Evolutionary conservation across 441 rosid species (phyloP).

Genomic region (Erodium moschatum): DNA sequence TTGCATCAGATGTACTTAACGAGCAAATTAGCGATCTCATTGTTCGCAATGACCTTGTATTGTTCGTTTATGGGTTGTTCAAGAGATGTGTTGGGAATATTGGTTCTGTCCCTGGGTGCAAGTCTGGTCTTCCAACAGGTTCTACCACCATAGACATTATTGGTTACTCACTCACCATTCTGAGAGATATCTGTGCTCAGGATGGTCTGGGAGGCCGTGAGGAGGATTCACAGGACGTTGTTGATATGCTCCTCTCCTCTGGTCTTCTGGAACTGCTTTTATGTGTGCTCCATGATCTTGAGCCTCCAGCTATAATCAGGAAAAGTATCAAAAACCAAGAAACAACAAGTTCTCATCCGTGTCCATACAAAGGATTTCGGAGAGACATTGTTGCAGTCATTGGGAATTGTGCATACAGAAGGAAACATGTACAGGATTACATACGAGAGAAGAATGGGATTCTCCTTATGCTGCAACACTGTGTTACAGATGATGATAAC

Average conservation of each 20-base stretch:
- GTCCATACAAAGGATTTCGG: slow-evolving; percentile 69
- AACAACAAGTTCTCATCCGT: slow-evolving; percentile 19
- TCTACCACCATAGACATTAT: slow-evolving; percentile 37
- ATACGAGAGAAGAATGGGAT: slow-evolving; percentile 49
- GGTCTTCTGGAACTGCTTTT: slow-evolving; percentile 47
- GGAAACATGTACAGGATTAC: slow-evolving; percentile 49
- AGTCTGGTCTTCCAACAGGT: slow-evolving; percentile 54
- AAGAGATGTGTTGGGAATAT: slow-evolving; percentile 33
- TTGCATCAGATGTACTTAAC: slow-evolving; percentile 49
- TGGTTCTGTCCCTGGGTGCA: slow-evolving; percentile 30
- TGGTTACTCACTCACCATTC: slow-evolving; percentile 50
- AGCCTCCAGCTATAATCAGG: slow-evolving; percentile 48
- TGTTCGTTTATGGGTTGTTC: slow-evolving; percentile 34
- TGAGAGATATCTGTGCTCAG: slow-evolving; percentile 53
- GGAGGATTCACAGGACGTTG: slow-evolving; percentile 29
- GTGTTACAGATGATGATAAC: slow-evolving; percentile 67
- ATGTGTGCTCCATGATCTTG: slow-evolving; percentile 45
- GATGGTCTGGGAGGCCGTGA: slow-evolving; percentile 25
- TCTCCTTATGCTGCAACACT: slow-evolving; percentile 56
- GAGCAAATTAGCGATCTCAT: slow-evolving; percentile 39
- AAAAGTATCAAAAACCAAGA: slow-evolving; percentile 37
- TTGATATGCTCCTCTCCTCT: slow-evolving; percentile 32
- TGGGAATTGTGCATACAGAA: slow-evolving; percentile 49
- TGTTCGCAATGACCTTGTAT: slow-evolving; percentile 32
- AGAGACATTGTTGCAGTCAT: slow-evolving; percentile 73